These are phyloP conservation scores for Elsinoe batatas DNA, from an alignment of 2,329 filamentous ascomycete genomes.

Conservation along the genomic window DNA sequence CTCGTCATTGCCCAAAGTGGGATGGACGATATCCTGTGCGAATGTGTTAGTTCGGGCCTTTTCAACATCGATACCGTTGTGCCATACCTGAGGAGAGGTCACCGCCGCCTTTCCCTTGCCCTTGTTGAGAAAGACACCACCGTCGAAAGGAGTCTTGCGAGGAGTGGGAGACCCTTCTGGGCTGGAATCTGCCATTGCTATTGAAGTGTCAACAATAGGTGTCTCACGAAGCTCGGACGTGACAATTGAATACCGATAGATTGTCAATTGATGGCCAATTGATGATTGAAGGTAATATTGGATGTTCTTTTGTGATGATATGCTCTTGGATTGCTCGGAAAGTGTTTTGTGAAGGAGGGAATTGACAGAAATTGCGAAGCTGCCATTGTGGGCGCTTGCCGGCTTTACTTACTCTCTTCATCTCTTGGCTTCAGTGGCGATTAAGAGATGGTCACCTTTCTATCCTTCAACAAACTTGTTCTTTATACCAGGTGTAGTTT, in stretches of 20 bases:
- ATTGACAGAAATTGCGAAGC: not conserved
- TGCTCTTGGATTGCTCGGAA: not conserved
- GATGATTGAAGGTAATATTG: not conserved
- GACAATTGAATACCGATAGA: not conserved
- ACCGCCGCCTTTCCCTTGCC: not conserved
- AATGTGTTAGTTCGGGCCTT: not conserved
- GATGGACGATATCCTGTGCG: not conserved
- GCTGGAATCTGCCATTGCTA: slow-evolving; percentile 26
- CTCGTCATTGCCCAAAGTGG: not conserved
- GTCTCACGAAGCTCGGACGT: not conserved
- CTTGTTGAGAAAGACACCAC: slow-evolving; percentile 19
- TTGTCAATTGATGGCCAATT: not conserved
- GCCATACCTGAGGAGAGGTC: not conserved
- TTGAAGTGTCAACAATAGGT: not conserved
- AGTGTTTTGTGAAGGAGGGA: not conserved
- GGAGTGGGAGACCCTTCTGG: slow-evolving; percentile 33
- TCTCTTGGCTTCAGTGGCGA: not conserved
- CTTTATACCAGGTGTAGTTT: not conserved
- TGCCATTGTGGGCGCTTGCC: not conserved
- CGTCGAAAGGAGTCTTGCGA: slow-evolving; percentile 26
- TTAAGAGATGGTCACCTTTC: too few relatives aligned
- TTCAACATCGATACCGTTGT: not conserved
- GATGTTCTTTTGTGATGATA: slow-evolving; percentile 5
- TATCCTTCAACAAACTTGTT: too few relatives aligned
- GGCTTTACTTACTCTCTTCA: not conserved